Conservation (phyloP, 2,329 filamentous ascomycete genomes). For the Fusarium sp. region DNA sequence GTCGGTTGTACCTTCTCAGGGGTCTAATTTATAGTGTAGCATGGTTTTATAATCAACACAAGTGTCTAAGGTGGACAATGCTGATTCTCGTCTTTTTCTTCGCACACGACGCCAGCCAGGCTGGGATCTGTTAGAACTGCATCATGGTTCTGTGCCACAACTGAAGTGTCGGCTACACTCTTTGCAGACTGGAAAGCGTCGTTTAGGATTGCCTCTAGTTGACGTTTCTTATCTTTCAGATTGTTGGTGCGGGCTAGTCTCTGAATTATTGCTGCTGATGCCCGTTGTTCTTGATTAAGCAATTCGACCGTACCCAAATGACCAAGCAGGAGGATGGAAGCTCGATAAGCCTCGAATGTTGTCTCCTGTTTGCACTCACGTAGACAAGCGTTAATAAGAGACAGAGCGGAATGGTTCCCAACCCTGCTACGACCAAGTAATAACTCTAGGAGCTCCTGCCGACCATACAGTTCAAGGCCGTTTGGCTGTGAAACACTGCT, state of each 20-base stretch:
- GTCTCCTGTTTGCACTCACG: not conserved
- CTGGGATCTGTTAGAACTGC: constrained; percentile 25
- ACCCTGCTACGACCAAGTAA: constrained; percentile 47
- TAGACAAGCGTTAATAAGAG: constrained; percentile 33
- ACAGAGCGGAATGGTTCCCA: constrained; percentile 41
- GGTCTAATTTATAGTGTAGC: not conserved
- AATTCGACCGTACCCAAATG: constrained; percentile 49
- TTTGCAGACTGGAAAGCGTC: constrained; percentile 34
- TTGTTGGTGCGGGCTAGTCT: not conserved
- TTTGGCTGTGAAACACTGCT: not conserved
- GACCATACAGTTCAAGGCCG: constrained; percentile 23
- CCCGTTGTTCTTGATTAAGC: constrained; percentile 49
- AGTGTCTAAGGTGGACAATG: not conserved
- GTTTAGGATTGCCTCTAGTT: constrained; percentile 2
- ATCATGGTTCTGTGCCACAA: constrained; percentile 30
- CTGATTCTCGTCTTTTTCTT: not conserved
- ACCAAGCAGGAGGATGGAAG: constrained; percentile 48
- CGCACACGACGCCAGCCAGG: constrained; percentile 9
- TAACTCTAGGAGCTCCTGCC: constrained; percentile 45
- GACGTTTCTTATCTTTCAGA: not conserved
- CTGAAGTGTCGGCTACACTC: constrained; percentile 23
- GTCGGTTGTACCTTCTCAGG: not conserved
- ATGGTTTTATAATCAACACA: not conserved
- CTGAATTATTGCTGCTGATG: constrained; percentile 16
- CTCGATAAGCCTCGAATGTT: constrained; percentile 36